These are phyloP conservation scores for Phytophthora cactorum DNA, from an alignment of 352 stramenopile species.

Conservation along the genomic window DNA sequence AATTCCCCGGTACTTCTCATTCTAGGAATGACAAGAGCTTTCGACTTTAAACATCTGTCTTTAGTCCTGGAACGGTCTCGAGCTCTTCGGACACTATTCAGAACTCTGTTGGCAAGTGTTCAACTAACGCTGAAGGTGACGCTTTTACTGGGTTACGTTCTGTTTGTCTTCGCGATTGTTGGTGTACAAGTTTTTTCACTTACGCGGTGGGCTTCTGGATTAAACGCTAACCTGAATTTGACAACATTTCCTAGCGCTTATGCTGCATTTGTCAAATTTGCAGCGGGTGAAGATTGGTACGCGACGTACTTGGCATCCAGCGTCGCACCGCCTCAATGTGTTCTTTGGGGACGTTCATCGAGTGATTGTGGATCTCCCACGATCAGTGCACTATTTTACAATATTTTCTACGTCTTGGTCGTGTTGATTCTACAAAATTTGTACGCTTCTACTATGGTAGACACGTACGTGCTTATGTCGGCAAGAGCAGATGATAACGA, in stretches of 20 bases:
- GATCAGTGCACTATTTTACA: conserved; percentile 77
- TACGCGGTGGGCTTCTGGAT: conserved; percentile 77
- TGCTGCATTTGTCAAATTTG: conserved; percentile 82
- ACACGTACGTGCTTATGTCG: conserved; percentile 83
- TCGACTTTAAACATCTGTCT: conserved; percentile 88
- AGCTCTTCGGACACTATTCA: conserved; percentile 74
- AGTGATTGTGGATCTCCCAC: conserved; percentile 75
- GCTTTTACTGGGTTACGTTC: conserved; percentile 77
- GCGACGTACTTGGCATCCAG: conserved; percentile 78
- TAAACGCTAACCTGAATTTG: conserved; percentile 78
- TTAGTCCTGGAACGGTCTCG: conserved; percentile 74
- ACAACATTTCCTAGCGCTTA: conserved; percentile 82
- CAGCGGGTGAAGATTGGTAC: conserved; percentile 85
- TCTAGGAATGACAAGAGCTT: conserved; percentile 77
- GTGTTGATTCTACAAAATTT: conserved; percentile 83
- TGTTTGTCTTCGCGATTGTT: conserved; percentile 86
- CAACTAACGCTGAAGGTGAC: conserved; percentile 81
- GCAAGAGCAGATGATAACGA: conserved; percentile 67
- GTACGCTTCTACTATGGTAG: conserved; percentile 83
- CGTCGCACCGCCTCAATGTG: conserved; percentile 63
- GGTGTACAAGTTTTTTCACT: conserved; percentile 85
- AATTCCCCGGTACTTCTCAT: conserved; percentile 71
- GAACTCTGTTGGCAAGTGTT: conserved; percentile 73
- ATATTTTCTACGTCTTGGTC: conserved; percentile 83
- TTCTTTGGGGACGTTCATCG: conserved; percentile 42